phyloP scores from a whole-genome alignment of 1,139 yeast genomes.

The Kodamaea arcana region DNA sequence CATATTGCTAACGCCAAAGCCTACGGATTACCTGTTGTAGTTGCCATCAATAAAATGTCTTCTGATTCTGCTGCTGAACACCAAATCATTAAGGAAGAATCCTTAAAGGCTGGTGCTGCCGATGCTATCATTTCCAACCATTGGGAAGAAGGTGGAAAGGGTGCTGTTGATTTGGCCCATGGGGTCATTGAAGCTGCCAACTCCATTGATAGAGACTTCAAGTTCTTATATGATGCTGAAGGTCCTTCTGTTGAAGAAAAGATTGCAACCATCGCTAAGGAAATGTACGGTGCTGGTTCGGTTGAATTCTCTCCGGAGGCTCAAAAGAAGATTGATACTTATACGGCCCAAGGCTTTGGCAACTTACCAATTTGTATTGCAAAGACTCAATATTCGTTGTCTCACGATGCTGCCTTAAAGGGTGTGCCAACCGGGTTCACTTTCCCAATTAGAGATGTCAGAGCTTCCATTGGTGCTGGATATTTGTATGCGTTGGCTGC shows the following conservation, averaged over 20 bases:
- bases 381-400: slow-evolving; percentile 93
- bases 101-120: slow-evolving; percentile 88
- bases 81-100: slow-evolving; percentile 75
- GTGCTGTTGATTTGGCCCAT: slow-evolving; percentile 83
- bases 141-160: slow-evolving; percentile 98
- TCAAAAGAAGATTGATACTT: slow-evolving; percentile 73
- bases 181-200: slow-evolving; percentile 79
- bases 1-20: slow-evolving; percentile 84
- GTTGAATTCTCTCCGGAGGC: slow-evolving; percentile 88
- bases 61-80: slow-evolving; percentile 83
- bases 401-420: slow-evolving; percentile 89
- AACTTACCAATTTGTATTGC: slow-evolving; percentile 95
- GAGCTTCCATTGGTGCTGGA: slow-evolving; percentile 96
- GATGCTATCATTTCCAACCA: slow-evolving; percentile 95
- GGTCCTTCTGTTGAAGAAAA: slow-evolving; percentile 70
- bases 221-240: slow-evolving; percentile 70
- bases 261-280: slow-evolving; percentile 75
- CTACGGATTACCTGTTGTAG: slow-evolving; percentile 91
- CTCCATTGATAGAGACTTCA: slow-evolving; percentile 48
- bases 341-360: slow-evolving; percentile 87
- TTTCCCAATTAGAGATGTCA: slow-evolving; percentile 91
- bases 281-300: slow-evolving; percentile 92
- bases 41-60: slow-evolving; percentile 90
- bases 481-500: slow-evolving; percentile 95
- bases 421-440: slow-evolving; percentile 95